These are phyloP conservation scores for Middelhovenomyces tepae DNA, from an alignment of 805 yeast species.

Conservation along the genomic window DNA sequence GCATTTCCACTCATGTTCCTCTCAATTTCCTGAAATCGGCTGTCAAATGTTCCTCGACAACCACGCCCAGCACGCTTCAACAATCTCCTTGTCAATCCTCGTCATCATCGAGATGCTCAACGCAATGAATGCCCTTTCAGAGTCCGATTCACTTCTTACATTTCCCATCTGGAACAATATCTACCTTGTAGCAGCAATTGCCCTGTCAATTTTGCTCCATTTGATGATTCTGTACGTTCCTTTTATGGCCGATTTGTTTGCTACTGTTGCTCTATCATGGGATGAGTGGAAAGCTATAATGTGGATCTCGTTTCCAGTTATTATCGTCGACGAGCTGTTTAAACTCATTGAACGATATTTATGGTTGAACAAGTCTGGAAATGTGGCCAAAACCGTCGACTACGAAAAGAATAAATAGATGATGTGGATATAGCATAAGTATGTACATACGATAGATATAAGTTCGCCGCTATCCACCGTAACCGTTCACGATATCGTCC, in stretches of 20 bases:
- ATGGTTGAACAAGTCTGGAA: slow-evolving; percentile 17
- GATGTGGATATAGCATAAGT: too few species aligned
- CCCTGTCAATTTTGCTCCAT: slow-evolving; percentile 30
- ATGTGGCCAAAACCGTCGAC: slow-evolving; percentile 4
- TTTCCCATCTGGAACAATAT: slow-evolving; percentile 34
- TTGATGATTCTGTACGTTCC: slow-evolving; percentile 29
- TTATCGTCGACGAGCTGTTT: slow-evolving; percentile 31
- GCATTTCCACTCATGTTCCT: slow-evolving; percentile 30
- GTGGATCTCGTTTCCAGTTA: slow-evolving; percentile 30
- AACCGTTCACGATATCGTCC: too few species aligned
- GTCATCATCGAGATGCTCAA: slow-evolving; percentile 36
- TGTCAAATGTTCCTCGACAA: slow-evolving; percentile 27
- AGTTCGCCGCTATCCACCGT: too few species aligned
- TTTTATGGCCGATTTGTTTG: slow-evolving; percentile 26
- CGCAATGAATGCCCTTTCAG: slow-evolving; percentile 33
- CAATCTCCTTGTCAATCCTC: slow-evolving; percentile 33
- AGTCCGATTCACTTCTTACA: slow-evolving; percentile 30
- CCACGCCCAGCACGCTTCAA: slow-evolving; percentile 27
- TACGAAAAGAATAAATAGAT: too few species aligned
- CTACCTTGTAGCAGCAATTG: slow-evolving; percentile 31
- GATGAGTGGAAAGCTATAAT: slow-evolving; percentile 32
- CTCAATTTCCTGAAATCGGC: slow-evolving; percentile 27
- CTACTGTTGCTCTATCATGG: slow-evolving; percentile 27
- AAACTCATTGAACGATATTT: slow-evolving; percentile 29
- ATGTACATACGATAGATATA: too few species aligned